phyloP scores from a whole-genome alignment of 2,329 filamentous ascomycete species.

The Rutstroemia sp. region DNA sequence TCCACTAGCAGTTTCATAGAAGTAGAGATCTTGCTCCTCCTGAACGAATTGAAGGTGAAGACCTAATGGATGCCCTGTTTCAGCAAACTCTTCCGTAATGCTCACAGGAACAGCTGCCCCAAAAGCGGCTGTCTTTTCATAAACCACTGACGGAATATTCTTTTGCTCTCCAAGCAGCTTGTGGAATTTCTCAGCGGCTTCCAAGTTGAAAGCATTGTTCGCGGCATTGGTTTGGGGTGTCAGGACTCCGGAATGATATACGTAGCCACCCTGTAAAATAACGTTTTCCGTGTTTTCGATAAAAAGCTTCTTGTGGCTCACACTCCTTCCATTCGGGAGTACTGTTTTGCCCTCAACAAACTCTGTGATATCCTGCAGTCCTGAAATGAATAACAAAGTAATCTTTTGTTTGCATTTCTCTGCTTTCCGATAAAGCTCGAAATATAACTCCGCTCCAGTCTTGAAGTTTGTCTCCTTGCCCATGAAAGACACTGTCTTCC shows the following conservation, averaged over 20 bases:
- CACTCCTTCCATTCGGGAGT: not conserved
- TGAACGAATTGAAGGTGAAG: constrained; percentile 19
- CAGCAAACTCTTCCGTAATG: constrained; percentile 16
- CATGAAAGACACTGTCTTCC: constrained; percentile 22
- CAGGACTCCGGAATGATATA: not conserved
- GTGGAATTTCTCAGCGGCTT: constrained; percentile 17
- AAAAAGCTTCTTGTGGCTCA: constrained; percentile 10
- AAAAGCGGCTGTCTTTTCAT: constrained; percentile 21
- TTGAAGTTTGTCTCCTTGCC: constrained; percentile 1
- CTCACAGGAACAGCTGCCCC: constrained; percentile 14
- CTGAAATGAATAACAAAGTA: constrained; percentile 23
- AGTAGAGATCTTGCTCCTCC: constrained; percentile 18
- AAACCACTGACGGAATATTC: constrained; percentile 18
- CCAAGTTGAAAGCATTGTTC: constrained; percentile 23
- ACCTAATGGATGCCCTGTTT: constrained; percentile 19
- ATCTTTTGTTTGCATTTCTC: constrained; percentile 13
- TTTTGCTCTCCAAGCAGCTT: constrained; percentile 13
- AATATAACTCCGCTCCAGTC: constrained; percentile 14
- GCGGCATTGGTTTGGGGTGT: constrained; percentile 9
- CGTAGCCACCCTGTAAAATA: constrained; percentile 23
- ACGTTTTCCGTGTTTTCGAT: constrained; percentile 12
- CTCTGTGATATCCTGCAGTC: constrained; percentile 19
- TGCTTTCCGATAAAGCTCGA: constrained; percentile 13
- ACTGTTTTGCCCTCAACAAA: constrained; percentile 9
- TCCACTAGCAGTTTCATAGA: constrained; percentile 18